Conservation (phyloP, 176 grass and related monocot species). For the Thalia dealbata region DNA sequence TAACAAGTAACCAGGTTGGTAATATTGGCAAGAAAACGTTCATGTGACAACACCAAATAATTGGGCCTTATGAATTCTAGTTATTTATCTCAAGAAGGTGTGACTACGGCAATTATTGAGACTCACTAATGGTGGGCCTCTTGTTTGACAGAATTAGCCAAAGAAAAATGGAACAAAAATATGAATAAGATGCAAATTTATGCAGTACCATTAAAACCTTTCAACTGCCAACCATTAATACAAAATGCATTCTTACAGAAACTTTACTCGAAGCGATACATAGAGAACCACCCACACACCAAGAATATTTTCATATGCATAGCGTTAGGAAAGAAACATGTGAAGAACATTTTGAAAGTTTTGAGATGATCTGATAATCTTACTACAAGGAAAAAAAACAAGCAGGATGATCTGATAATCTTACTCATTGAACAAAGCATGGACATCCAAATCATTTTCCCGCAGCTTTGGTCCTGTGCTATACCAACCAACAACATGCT, state of each 20-base stretch:
- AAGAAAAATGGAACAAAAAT: not conserved
- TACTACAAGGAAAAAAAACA: not conserved
- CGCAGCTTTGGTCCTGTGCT: constrained; percentile 95
- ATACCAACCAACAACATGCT: constrained; percentile 99
- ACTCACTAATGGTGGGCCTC: not conserved
- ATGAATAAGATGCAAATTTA: not conserved
- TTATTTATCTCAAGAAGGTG: not conserved
- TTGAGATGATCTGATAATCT: not conserved
- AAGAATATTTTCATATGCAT: no score
- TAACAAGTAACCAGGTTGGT: not conserved
- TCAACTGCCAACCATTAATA: not conserved
- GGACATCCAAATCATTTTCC: constrained; percentile 88
- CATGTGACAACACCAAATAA: not conserved
- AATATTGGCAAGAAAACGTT: not conserved
- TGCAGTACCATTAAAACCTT: not conserved
- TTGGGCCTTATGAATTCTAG: not conserved
- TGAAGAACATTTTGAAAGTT: not conserved
- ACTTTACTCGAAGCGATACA: not conserved
- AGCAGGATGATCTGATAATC: constrained; percentile 16
- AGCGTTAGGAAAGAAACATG: not conserved
- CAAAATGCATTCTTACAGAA: not conserved
- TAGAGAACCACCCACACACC: not conserved
- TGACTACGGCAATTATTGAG: not conserved
- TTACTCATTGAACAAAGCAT: constrained; percentile 84
- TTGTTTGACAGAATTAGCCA: not conserved